A percentile compares a stretch with the other conserved stretches of the same genome.
These are phyloP conservation scores for Aegilops sharonensis DNA, from an alignment of 176 grass and related monocot genomes.

Conservation along the genomic window DNA sequence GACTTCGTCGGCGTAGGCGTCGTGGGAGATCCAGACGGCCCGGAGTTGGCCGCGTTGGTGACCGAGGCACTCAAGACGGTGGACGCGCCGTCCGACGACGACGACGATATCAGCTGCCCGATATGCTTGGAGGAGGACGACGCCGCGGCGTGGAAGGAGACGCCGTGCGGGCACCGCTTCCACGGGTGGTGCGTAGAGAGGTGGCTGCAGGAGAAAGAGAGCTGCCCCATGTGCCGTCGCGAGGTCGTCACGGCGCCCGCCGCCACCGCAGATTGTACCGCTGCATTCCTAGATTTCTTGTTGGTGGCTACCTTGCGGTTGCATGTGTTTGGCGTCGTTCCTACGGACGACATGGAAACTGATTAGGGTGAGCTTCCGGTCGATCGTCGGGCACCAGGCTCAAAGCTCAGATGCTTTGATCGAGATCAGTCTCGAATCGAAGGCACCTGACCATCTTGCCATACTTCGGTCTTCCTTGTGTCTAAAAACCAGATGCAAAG, in stretches of 20 bases:
- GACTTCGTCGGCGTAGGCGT: neutral
- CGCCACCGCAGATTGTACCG: too few relatives aligned
- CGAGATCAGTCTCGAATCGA: too few relatives aligned
- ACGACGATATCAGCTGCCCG: neutral
- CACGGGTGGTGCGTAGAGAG: neutral
- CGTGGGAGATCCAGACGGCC: too few relatives aligned
- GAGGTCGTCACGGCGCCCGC: neutral
- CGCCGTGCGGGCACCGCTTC: slow-evolving; percentile 1
- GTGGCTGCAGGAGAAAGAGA: neutral
- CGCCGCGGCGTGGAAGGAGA: neutral
- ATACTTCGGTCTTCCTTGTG: too few relatives aligned
- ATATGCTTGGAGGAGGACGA: neutral
- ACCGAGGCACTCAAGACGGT: neutral
- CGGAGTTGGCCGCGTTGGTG: too few relatives aligned
- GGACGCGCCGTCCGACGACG: neutral
- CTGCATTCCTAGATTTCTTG: too few relatives aligned
- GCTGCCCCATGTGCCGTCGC: neutral
- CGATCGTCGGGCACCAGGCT: too few relatives aligned
- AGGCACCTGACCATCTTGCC: too few relatives aligned
- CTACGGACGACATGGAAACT: neutral
- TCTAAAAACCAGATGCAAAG: too few relatives aligned
- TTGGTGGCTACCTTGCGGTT: too few relatives aligned
- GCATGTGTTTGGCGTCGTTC: too few relatives aligned
- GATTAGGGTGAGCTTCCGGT: neutral
- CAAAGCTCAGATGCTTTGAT: too few relatives aligned